Evolutionary conservation across 768 basidiomycete genomes (phyloP).

Genomic region (Tricholoma hemisulphureum): DNA sequence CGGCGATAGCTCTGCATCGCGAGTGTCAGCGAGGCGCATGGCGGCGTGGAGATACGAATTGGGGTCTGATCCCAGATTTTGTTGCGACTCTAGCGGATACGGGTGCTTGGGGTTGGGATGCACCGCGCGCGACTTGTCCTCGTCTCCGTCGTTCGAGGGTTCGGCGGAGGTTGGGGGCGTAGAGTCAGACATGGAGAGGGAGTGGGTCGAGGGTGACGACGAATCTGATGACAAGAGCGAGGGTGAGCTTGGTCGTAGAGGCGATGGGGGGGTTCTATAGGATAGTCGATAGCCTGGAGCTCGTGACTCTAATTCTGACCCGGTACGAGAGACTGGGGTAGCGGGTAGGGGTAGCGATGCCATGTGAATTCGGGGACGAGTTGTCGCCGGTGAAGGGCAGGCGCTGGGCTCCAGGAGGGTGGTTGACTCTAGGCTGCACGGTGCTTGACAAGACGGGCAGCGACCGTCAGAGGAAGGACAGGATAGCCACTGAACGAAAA

Average conservation of each 20-base stretch:
- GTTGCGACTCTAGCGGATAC: background rate
- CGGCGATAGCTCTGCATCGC: background rate
- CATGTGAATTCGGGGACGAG: background rate
- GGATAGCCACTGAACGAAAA: slow-evolving; percentile 12
- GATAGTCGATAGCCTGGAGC: background rate
- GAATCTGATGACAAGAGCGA: background rate
- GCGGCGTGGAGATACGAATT: background rate
- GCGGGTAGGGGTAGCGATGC: background rate
- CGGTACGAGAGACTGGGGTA: background rate
- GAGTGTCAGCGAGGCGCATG: background rate
- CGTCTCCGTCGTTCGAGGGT: background rate
- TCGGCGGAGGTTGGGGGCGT: background rate
- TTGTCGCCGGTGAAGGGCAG: background rate
- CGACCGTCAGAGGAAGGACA: slow-evolving; percentile 18
- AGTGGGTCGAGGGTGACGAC: background rate
- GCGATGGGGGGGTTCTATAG: background rate
- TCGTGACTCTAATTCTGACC: background rate
- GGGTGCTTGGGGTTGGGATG: background rate
- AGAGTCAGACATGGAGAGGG: background rate
- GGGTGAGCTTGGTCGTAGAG: background rate
- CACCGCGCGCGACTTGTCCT: background rate
- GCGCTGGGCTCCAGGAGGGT: background rate
- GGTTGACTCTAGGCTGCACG: slow-evolving; percentile 10
- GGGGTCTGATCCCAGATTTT: background rate
- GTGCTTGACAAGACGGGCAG: slow-evolving; percentile 19